These are phyloP conservation scores for Phytophthora ohioensis DNA, from an alignment of 352 stramenopile species.

Conservation along the genomic window DNA sequence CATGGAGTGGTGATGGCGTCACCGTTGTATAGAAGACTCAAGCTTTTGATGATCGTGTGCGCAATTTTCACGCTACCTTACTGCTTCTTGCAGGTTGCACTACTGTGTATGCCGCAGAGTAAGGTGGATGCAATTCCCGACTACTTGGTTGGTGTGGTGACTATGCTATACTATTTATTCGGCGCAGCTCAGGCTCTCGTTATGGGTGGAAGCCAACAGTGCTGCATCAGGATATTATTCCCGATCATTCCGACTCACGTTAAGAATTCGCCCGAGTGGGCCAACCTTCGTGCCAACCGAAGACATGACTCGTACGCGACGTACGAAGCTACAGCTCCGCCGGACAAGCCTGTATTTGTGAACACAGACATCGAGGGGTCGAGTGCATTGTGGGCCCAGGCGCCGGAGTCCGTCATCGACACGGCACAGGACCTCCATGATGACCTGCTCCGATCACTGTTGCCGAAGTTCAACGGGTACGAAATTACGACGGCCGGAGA, in stretches of 20 bases:
- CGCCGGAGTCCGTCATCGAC: conserved; percentile 63
- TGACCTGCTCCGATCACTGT: conserved; percentile 57
- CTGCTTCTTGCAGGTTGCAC: conserved; percentile 55
- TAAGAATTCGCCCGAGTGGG: conserved; percentile 63
- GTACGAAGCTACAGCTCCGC: conserved; percentile 44
- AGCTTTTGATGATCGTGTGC: conserved; percentile 73
- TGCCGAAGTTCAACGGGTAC: conserved; percentile 70
- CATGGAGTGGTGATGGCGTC: conserved; percentile 74
- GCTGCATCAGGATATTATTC: conserved; percentile 59
- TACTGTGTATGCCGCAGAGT: conserved; percentile 53
- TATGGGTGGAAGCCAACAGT: conserved; percentile 75
- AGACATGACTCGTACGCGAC: conserved; percentile 48
- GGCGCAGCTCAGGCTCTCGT: conserved; percentile 67
- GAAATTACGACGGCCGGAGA: conserved; percentile 83
- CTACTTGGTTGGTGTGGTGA: conserved; percentile 61
- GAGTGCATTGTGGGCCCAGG: conserved; percentile 74
- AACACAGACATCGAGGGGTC: conserved; percentile 84
- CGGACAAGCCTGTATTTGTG: conserved; percentile 71
- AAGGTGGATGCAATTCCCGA: conserved; percentile 59
- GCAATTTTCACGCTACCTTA: conserved; percentile 76
- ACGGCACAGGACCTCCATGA: conserved; percentile 70
- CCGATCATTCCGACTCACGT: conserved; percentile 65
- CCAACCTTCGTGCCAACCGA: conserved; percentile 39
- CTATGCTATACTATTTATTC: conserved; percentile 77
- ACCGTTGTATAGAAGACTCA: conserved; percentile 71